phyloP scores from a whole-genome alignment of 1,284 basidiomycete species.

The Cryptococcus neoformans region DNA sequence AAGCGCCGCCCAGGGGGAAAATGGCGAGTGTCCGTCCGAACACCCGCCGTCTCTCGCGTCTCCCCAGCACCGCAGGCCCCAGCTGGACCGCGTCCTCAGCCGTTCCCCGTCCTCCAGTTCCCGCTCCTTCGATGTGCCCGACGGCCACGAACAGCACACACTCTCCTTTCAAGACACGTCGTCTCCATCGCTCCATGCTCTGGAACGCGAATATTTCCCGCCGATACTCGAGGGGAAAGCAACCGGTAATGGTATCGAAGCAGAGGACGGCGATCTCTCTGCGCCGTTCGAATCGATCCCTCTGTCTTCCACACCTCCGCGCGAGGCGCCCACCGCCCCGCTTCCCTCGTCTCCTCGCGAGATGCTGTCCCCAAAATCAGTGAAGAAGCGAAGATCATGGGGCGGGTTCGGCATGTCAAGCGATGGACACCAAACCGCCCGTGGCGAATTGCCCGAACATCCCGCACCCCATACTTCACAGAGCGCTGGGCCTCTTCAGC shows the following conservation, averaged over 20 bases:
- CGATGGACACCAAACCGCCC: constrained; percentile 15
- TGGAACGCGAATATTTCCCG: constrained; percentile 11
- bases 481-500: not conserved
- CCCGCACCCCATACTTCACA: not conserved
- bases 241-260: constrained; percentile 5
- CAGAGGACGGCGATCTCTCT: constrained; percentile 12
- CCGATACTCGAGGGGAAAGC: constrained; percentile 1
- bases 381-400: constrained; percentile 13
- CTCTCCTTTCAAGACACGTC: constrained; percentile 6
- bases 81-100: too few species aligned
- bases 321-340: constrained; percentile 7
- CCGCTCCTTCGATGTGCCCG: too few species aligned
- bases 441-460: constrained; percentile 18
- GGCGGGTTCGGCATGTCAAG: constrained; percentile 23
- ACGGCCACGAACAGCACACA: not conserved
- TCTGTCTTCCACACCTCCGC: constrained; percentile 22
- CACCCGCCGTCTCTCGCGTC: too few species aligned
- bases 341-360: constrained; percentile 19
- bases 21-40: too few species aligned
- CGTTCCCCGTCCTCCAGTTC: too few species aligned
- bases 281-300: constrained; percentile 41
- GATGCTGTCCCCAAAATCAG: constrained; percentile 4
- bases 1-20: too few species aligned
- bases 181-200: constrained; percentile 6
- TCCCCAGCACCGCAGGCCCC: too few species aligned